A percentile compares a stretch with the other conserved stretches of the same genome.
Evolutionary conservation across 148 eudicot genomes (phyloP).

Genomic region (Rhododendron henanense): DNA sequence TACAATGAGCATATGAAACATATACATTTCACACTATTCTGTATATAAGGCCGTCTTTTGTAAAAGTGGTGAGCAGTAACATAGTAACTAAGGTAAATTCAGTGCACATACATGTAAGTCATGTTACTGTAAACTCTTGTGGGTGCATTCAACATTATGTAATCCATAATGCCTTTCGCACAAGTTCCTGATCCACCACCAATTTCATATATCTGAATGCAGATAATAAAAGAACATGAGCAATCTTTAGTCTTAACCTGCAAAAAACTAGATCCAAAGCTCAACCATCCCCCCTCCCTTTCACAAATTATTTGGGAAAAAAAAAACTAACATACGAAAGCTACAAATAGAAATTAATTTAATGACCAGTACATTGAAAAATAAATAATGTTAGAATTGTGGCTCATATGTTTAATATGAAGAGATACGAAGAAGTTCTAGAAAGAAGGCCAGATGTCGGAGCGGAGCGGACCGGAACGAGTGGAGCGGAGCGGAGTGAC

Average conservation of each 20-base stretch:
- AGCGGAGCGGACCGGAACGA: no score
- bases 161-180: slow-evolving; percentile 98
- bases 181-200: slow-evolving; percentile 99
- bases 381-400: neutral
- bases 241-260: slow-evolving; percentile 6
- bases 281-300: neutral
- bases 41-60: neutral
- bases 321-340: neutral
- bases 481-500: no score
- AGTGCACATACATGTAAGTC: slow-evolving; percentile 72
- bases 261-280: slow-evolving; percentile 2
- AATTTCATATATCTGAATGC: slow-evolving; percentile 87
- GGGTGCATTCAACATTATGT: slow-evolving; percentile 94
- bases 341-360: neutral
- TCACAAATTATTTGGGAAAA: neutral
- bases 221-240: slow-evolving; percentile 19
- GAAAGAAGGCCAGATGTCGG: no score
- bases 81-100: neutral
- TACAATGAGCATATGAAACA: neutral
- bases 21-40: neutral
- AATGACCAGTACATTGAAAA: neutral
- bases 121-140: slow-evolving; percentile 82
- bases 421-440: no score
- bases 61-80: neutral
- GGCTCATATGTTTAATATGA: no score